Percentiles rank a stretch among this genome's conserved stretches.
These are phyloP conservation scores for Irpex sp. DNA, from an alignment of 1,284 basidiomycete genomes.

Conservation along the genomic window DNA sequence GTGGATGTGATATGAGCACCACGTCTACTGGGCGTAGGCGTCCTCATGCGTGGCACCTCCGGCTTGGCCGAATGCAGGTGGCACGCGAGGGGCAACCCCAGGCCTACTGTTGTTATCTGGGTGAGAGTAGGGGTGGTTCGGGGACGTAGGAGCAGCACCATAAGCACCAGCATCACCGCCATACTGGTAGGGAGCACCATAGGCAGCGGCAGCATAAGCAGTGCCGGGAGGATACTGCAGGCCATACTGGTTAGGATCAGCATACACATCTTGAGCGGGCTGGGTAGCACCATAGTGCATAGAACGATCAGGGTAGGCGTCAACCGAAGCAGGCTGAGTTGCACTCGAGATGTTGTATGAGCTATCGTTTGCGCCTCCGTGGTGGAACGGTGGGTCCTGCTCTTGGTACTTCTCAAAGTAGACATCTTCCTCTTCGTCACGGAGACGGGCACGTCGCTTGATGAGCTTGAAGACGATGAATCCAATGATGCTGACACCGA, in stretches of 20 bases:
- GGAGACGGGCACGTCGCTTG: slow-evolving; percentile 23
- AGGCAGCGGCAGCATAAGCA: slow-evolving; percentile 21
- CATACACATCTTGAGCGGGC: background rate
- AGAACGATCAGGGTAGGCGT: slow-evolving; percentile 31
- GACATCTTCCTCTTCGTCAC: slow-evolving; percentile 26
- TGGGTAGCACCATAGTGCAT: slow-evolving; percentile 27
- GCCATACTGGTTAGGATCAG: slow-evolving; percentile 19
- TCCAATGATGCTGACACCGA: slow-evolving; percentile 19
- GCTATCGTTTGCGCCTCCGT: slow-evolving; percentile 16
- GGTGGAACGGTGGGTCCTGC: slow-evolving; percentile 7
- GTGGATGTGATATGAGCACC: background rate
- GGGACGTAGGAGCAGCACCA: slow-evolving; percentile 8
- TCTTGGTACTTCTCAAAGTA: slow-evolving; percentile 30
- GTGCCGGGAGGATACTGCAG: slow-evolving; percentile 27
- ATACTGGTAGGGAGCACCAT: slow-evolving; percentile 21
- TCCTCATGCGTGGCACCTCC: background rate
- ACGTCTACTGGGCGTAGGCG: slow-evolving; percentile 3
- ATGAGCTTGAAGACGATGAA: slow-evolving; percentile 17
- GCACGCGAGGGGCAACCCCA: slow-evolving; percentile 18
- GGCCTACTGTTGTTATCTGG: slow-evolving; percentile 21
- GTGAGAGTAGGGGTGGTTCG: slow-evolving; percentile 28
- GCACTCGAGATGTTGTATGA: slow-evolving; percentile 19
- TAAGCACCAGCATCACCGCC: slow-evolving; percentile 15
- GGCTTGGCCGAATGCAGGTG: background rate
- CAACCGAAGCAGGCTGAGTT: slow-evolving; percentile 17